A percentile compares a stretch with the other conserved stretches of the same genome.
phyloP scores from a whole-genome alignment of 768 basidiomycete genomes.

The Lactarius deliciosus region DNA sequence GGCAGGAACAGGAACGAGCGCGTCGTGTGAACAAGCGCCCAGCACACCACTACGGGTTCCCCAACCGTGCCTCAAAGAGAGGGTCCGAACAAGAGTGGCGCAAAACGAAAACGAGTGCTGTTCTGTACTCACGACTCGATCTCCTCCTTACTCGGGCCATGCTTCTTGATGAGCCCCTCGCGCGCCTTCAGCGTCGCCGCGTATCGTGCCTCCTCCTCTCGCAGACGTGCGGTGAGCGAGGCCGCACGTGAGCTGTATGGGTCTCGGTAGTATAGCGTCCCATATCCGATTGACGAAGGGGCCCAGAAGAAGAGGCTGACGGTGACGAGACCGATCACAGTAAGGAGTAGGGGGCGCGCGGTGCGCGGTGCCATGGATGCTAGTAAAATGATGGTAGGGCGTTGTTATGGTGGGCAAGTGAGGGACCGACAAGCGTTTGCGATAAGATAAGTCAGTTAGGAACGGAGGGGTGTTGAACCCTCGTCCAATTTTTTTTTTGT shows the following conservation, averaged over 20 bases:
- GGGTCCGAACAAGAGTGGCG: neutral
- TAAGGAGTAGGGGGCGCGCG: conserved; percentile 3
- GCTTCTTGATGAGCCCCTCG: conserved; percentile 7
- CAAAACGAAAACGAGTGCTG: neutral
- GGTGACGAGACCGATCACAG: neutral
- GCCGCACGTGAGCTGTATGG: neutral
- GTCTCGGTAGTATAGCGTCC: neutral
- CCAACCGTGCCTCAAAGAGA: neutral
- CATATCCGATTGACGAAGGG: neutral
- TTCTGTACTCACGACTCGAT: conserved; percentile 14
- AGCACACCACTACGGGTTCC: neutral
- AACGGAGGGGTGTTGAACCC: conserved; percentile 2
- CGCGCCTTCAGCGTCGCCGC: neutral
- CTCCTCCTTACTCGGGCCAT: conserved; percentile 13
- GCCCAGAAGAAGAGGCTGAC: conserved; percentile 16
- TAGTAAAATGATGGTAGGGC: neutral
- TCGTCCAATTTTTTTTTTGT: neutral
- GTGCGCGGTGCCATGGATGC: conserved; percentile 16
- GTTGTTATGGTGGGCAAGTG: neutral
- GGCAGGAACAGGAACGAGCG: neutral
- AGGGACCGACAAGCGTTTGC: neutral
- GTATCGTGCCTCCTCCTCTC: conserved; percentile 12
- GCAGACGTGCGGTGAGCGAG: neutral
- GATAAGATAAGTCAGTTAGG: neutral
- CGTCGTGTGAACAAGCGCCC: neutral